A percentile compares a stretch with the other conserved stretches of the same genome.
Conservation (phyloP, 2,329 filamentous ascomycete genomes). For the Penicillium sp. region DNA sequence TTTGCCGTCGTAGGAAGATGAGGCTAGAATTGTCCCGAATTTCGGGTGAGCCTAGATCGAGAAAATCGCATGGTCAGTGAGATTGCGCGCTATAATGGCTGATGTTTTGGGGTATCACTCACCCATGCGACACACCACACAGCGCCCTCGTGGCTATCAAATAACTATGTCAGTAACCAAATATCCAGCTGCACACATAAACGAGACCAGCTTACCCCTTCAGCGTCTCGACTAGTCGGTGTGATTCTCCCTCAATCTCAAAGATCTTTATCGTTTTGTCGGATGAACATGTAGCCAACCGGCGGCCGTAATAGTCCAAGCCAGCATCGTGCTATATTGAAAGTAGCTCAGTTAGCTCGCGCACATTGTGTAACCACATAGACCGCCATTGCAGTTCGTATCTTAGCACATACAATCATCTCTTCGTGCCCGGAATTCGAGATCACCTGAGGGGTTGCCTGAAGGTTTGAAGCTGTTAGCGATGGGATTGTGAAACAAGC, state of each 20-base stretch:
- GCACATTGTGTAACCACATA: not conserved
- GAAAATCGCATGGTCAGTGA: slow-evolving; percentile 6
- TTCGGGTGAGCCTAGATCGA: slow-evolving; percentile 75
- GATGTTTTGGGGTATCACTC: slow-evolving; percentile 25
- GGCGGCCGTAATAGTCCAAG: slow-evolving; percentile 95
- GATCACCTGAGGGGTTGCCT: slow-evolving; percentile 69
- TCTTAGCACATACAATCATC: slow-evolving; percentile 81
- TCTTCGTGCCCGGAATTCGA: slow-evolving; percentile 91
- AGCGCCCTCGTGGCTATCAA: slow-evolving; percentile 80
- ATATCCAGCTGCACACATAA: not conserved
- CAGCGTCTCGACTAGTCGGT: slow-evolving; percentile 85
- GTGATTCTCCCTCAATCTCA: slow-evolving; percentile 89
- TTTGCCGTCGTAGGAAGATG: slow-evolving; percentile 93
- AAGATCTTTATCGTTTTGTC: slow-evolving; percentile 99
- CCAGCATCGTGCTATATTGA: slow-evolving; percentile 81
- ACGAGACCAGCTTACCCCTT: slow-evolving; percentile 65
- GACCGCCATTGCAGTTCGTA: slow-evolving; percentile 5
- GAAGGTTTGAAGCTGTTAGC: slow-evolving; percentile 13
- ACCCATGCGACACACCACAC: slow-evolving; percentile 97
- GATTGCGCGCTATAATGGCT: not conserved
- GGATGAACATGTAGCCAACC: slow-evolving; percentile 93
- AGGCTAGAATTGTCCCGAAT: slow-evolving; percentile 96
- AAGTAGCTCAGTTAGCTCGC: slow-evolving; percentile 5
- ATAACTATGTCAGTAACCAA: slow-evolving; percentile 11
- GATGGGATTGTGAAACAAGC: not conserved